These are phyloP conservation scores for Diaporthe sp. DNA, from an alignment of 2,329 filamentous ascomycete species.

Conservation along the genomic window DNA sequence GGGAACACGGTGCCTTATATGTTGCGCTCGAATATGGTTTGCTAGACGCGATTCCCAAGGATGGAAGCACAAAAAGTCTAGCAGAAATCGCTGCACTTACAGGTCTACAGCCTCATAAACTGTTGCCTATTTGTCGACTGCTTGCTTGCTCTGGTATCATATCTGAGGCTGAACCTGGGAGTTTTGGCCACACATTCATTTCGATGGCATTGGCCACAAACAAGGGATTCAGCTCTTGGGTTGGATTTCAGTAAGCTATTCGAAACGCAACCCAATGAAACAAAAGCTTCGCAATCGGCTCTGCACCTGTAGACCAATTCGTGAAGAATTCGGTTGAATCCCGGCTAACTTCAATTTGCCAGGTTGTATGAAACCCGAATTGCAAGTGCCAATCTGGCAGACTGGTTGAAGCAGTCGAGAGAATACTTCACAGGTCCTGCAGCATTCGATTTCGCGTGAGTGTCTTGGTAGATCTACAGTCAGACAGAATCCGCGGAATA, in stretches of 20 bases:
- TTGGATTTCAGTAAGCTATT: background rate
- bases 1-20: slow-evolving; percentile 16
- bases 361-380: slow-evolving; percentile 13
- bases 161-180: background rate
- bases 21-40: background rate
- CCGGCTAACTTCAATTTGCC: background rate
- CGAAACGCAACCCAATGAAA: background rate
- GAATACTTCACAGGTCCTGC: background rate
- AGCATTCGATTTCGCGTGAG: slow-evolving; percentile 9
- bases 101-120: background rate
- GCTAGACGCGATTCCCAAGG: background rate
- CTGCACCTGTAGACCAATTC: too few species aligned
- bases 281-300: too few species aligned
- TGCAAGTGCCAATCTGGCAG: slow-evolving; percentile 15
- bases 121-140: slow-evolving; percentile 4
- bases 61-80: background rate
- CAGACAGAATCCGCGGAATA: too few species aligned
- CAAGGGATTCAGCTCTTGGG: slow-evolving; percentile 9
- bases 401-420: slow-evolving; percentile 1
- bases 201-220: background rate
- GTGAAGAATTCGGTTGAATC: background rate
- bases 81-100: background rate
- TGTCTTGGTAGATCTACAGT: background rate
- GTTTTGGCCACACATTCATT: background rate
- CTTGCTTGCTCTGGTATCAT: slow-evolving; percentile 5